A percentile compares a stretch with the other conserved stretches of the same genome.
phyloP scores from a whole-genome alignment of 148 eudicot species.

The Vaccinium macrocarpon region DNA sequence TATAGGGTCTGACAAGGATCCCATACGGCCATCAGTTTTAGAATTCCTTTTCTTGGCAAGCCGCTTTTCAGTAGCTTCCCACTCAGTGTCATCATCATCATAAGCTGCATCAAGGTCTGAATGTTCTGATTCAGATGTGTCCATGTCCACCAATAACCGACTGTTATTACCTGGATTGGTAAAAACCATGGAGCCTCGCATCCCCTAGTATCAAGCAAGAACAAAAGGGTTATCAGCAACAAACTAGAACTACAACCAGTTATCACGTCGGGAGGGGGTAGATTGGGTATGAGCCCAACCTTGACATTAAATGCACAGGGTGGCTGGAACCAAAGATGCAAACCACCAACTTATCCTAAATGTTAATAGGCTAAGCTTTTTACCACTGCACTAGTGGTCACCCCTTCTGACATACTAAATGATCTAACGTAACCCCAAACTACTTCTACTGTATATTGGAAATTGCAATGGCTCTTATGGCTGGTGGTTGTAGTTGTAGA shows the following conservation, averaged over 20 bases:
- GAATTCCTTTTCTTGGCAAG: constrained; percentile 35
- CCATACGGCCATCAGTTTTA: constrained; percentile 28
- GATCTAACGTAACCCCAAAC: background rate
- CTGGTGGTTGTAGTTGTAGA: background rate
- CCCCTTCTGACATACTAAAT: background rate
- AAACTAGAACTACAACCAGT: background rate
- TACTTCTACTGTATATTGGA: background rate
- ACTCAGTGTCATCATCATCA: constrained; percentile 27
- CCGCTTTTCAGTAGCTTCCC: constrained; percentile 21
- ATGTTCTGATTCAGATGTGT: constrained; percentile 66
- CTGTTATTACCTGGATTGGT: constrained; percentile 29
- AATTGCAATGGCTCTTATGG: background rate
- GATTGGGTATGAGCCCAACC: background rate
- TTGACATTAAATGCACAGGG: background rate
- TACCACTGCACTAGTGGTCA: background rate
- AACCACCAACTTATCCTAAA: background rate
- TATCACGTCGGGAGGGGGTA: background rate
- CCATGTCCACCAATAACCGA: constrained; percentile 78
- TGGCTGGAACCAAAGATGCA: background rate
- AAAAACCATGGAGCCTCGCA: constrained; percentile 49
- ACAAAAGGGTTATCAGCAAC: background rate
- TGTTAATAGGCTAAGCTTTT: background rate
- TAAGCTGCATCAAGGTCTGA: constrained; percentile 33
- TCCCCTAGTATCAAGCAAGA: constrained; percentile 38
- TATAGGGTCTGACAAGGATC: constrained; percentile 22